A percentile compares a stretch with the other conserved stretches of the same genome.
Evolutionary conservation across 1,284 basidiomycete genomes (phyloP).

Genomic region (Apiotrichum mycotoxinovorans): DNA sequence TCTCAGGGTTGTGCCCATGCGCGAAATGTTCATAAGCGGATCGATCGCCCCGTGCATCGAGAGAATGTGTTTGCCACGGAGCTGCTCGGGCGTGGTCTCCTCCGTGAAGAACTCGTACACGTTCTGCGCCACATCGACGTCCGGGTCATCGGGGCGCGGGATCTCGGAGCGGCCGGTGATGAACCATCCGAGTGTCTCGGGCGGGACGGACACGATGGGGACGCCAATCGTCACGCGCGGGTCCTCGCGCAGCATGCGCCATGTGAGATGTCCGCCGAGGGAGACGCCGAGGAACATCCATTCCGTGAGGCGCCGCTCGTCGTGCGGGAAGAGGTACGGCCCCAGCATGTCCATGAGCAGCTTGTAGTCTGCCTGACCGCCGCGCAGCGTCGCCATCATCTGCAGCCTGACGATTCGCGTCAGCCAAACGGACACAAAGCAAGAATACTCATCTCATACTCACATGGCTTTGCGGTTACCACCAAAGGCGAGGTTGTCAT

Average conservation of each 20-base stretch:
- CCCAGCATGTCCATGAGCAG: conserved; percentile 77
- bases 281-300: conserved; percentile 60
- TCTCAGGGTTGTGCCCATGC: too few species aligned
- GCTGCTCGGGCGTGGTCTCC: conserved; percentile 32
- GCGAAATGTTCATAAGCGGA: conserved; percentile 10
- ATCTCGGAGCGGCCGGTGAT: neutral
- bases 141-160: conserved; percentile 29
- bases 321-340: conserved; percentile 69
- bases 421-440: conserved; percentile 35
- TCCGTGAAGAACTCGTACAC: neutral
- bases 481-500: conserved; percentile 50
- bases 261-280: conserved; percentile 47
- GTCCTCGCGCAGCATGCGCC: conserved; percentile 5
- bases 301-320: conserved; percentile 60
- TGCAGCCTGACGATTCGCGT: neutral
- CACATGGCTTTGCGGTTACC: conserved; percentile 69
- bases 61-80: conserved; percentile 65
- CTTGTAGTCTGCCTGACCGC: conserved; percentile 58
- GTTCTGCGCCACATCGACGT: neutral
- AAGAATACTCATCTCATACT: neutral
- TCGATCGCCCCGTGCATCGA: conserved; percentile 58
- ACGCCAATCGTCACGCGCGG: conserved; percentile 10
- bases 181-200: neutral
- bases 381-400: conserved; percentile 1
- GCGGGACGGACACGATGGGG: conserved; percentile 8